A percentile compares a stretch with the other conserved stretches of the same genome.
phyloP scores from a whole-genome alignment of 1,139 yeast genomes.

The Arxiozyma slooffiae region DNA sequence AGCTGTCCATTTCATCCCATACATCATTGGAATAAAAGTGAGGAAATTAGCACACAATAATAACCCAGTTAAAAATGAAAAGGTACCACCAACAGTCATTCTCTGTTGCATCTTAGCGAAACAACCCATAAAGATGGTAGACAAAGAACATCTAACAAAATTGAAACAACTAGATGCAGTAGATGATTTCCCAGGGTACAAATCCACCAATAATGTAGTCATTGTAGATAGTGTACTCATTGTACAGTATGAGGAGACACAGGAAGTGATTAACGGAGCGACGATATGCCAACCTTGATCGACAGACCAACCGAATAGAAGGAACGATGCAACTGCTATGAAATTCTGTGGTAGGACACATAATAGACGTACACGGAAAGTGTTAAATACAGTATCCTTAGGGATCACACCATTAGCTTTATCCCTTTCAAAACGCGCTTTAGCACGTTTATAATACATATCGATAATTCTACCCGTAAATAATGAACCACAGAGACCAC shows the following conservation, averaged over 20 bases:
- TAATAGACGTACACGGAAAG: slow-evolving; percentile 42
- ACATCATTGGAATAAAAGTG: slow-evolving; percentile 26
- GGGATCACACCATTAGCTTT: slow-evolving; percentile 21
- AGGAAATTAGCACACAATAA: slow-evolving; percentile 21
- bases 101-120: slow-evolving; percentile 45
- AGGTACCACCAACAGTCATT: slow-evolving; percentile 56
- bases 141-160: slow-evolving; percentile 47
- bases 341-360: slow-evolving; percentile 34
- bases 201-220: slow-evolving; percentile 50
- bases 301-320: slow-evolving; percentile 66
- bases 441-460: slow-evolving; percentile 32
- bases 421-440: slow-evolving; percentile 17
- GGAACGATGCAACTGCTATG: slow-evolving; percentile 32
- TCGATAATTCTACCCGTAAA: slow-evolving; percentile 42
- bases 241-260: slow-evolving; percentile 44
- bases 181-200: slow-evolving; percentile 50
- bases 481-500: slow-evolving; percentile 44
- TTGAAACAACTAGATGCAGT: slow-evolving; percentile 55
- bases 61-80: slow-evolving; percentile 41
- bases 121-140: slow-evolving; percentile 56
- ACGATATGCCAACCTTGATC: slow-evolving; percentile 42
- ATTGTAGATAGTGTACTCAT: slow-evolving; percentile 44
- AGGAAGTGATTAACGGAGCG: slow-evolving; percentile 47
- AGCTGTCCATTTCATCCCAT: slow-evolving; percentile 28
- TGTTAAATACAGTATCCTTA: slow-evolving; percentile 31